phyloP scores from a whole-genome alignment of 2,329 filamentous ascomycete genomes.

The Lachnellula suecica region DNA sequence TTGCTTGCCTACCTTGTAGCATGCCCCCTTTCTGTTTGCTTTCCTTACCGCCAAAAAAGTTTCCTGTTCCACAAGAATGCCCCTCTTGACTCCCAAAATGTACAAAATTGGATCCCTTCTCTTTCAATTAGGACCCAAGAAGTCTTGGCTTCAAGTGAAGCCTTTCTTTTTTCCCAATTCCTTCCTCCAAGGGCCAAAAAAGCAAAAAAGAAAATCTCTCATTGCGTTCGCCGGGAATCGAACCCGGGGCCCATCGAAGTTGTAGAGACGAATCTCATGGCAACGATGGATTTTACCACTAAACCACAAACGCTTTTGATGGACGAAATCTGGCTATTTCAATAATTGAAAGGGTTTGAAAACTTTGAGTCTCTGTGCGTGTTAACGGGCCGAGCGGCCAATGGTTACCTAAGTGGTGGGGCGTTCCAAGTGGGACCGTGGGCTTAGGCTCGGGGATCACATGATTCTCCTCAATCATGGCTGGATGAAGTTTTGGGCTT shows the following conservation, averaged over 20 bases:
- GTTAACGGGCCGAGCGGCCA: not conserved
- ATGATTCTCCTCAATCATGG: too few relatives aligned
- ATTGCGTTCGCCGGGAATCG: slow-evolving; percentile 31
- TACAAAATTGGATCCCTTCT: too few relatives aligned
- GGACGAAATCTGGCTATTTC: slow-evolving; percentile 6
- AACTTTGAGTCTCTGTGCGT: not conserved
- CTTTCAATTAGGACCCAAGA: not conserved
- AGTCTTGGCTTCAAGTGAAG: not conserved
- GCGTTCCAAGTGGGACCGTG: not conserved
- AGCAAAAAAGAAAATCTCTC: not conserved
- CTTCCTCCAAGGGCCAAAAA: not conserved
- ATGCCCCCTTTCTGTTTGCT: too few relatives aligned
- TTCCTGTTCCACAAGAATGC: too few relatives aligned
- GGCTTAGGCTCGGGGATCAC: not conserved
- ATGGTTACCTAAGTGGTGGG: not conserved
- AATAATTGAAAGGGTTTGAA: not conserved
- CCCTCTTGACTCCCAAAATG: too few relatives aligned
- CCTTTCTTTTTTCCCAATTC: not conserved
- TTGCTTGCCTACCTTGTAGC: not conserved
- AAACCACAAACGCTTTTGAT: slow-evolving; percentile 26
- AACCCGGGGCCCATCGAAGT: slow-evolving; percentile 30
- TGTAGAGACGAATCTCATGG: slow-evolving; percentile 9
- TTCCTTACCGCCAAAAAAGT: too few relatives aligned
- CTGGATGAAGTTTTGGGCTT: too few relatives aligned
- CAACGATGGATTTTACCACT: slow-evolving; percentile 31